Base-by-base conservation (phyloP, 164 flowering plant species). In the Macadamia tetraphylla region DNA sequence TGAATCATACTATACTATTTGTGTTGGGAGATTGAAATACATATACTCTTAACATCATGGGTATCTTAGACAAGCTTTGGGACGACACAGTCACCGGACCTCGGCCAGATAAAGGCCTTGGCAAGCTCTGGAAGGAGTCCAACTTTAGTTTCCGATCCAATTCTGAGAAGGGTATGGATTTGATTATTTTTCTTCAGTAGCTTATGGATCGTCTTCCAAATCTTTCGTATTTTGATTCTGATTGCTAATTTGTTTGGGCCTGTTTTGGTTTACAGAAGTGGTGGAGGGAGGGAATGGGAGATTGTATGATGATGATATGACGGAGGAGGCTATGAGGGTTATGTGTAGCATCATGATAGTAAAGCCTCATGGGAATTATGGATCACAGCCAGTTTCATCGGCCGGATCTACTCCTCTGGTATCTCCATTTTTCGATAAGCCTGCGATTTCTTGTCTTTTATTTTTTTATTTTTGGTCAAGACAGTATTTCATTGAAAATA, bases 21-120 rank as follows among this genome's bases (percentile, higher is more conserved):
- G 23, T 23, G 23, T 23, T 23, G 23, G 23, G 23, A 23, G 23
- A 23, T 23, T 23, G 0, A 23, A 23, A 23, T 23, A 23, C 23
- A 23, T 23, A 23, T 69, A 78, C 40, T 58, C 14, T 64, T 13
- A 62, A 23, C 30, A 68, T 56, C 66, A 90, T 93, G 98, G 81
- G 95, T 6, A 75, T 93, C 2, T 81, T 93, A 5, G 95, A 90
- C 74, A 79, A 90, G 78, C 87, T 94, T 5, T 94, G 98, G 98
- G 98, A 94, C 66, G 96, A 94, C 69, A 91, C 95, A 70, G 81
- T 91, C 31, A 97, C 97, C 72, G 98, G 98, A 5, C 97, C 98
- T 13, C 84, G 61, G 63, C 98, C 97, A 53, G 98, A 94, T 0
- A 76, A 9, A 57, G 98, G 98, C 71, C 94, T 91, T 69, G 91